A percentile compares a stretch with the other conserved stretches of the same genome.
phyloP scores from a whole-genome alignment of 2,329 filamentous ascomycete genomes.

The Calonectria pseudoreteaudii region DNA sequence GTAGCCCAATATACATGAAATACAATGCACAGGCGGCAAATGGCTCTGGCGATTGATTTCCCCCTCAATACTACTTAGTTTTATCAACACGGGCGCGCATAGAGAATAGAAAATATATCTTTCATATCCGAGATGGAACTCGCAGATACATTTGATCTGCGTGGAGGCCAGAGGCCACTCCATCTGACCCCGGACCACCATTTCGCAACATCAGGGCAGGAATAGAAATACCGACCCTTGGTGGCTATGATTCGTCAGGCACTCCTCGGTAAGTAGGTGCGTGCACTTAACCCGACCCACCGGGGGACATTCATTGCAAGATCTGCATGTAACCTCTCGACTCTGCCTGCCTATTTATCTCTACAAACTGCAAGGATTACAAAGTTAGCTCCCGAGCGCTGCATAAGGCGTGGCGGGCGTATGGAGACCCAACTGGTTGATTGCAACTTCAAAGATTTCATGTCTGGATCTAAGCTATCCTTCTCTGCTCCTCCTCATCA shows the following conservation, averaged over 20 bases:
- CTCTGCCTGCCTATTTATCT: neutral
- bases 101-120: neutral
- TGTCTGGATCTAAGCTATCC: neutral
- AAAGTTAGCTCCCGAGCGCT: neutral
- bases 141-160: neutral
- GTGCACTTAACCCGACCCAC: too few relatives aligned
- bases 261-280: neutral
- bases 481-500: neutral
- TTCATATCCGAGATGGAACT: neutral
- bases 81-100: neutral
- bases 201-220: neutral
- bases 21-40: neutral
- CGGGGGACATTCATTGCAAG: slow-evolving; percentile 5
- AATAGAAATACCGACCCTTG: neutral
- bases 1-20: neutral
- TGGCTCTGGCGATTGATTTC: neutral
- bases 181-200: neutral
- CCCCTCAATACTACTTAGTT: neutral
- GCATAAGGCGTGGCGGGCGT: neutral
- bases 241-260: neutral
- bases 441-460: neutral
- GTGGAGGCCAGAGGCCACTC: neutral
- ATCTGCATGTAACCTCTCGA: neutral
- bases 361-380: neutral
- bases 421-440: neutral